These are phyloP conservation scores for Tulasnella calospora DNA, from an alignment of 768 basidiomycete genomes.

Conservation along the genomic window DNA sequence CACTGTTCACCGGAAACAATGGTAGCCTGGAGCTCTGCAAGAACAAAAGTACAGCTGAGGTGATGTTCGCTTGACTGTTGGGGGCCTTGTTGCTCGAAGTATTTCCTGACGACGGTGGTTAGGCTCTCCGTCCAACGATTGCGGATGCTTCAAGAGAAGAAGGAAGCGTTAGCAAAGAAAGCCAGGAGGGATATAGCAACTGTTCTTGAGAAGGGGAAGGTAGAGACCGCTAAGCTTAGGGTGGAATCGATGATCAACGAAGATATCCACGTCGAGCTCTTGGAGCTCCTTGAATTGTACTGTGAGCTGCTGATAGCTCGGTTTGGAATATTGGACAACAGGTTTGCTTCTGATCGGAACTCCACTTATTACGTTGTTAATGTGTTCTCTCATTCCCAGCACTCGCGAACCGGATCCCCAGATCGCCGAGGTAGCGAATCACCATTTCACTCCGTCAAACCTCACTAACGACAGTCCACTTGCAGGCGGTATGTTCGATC, in stretches of 20 bases:
- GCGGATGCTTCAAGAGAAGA: constrained; percentile 86
- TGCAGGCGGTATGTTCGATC: constrained; percentile 66
- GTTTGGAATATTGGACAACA: constrained; percentile 86
- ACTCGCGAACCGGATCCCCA: constrained; percentile 81
- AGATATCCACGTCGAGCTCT: constrained; percentile 76
- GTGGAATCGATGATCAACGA: constrained; percentile 86
- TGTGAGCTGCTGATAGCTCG: constrained; percentile 89
- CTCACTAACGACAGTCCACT: neutral
- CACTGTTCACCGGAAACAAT: neutral
- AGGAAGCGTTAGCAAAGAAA: constrained; percentile 72
- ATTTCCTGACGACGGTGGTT: constrained; percentile 20
- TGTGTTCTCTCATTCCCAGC: constrained; percentile 38
- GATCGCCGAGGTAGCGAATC: constrained; percentile 51
- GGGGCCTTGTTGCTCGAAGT: constrained; percentile 24
- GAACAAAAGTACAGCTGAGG: constrained; percentile 31
- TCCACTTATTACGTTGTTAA: neutral
- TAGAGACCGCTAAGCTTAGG: constrained; percentile 81
- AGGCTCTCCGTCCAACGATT: constrained; percentile 83
- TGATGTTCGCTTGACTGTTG: constrained; percentile 25
- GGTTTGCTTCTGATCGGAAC: constrained; percentile 42
- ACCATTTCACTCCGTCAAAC: neutral
- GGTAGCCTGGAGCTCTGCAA: constrained; percentile 30
- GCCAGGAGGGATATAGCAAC: constrained; percentile 76
- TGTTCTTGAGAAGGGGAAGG: constrained; percentile 69
- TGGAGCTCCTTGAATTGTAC: constrained; percentile 91